Evolutionary conservation across 257 asterid genomes (phyloP).

Genomic region (Rehmannia glutinosa): DNA sequence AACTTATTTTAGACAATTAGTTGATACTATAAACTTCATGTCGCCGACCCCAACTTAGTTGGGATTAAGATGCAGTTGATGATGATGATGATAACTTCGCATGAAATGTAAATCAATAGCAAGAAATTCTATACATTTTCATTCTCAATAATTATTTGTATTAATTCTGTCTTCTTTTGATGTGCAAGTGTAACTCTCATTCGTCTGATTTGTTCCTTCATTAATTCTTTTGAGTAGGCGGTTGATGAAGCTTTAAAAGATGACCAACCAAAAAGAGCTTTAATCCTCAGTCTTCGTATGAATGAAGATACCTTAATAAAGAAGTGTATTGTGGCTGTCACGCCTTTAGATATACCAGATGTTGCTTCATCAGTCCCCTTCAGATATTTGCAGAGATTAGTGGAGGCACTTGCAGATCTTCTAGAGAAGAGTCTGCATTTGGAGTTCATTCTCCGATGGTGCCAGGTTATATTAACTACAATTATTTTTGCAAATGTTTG

Average conservation of each 20-base stretch:
- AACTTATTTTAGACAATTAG: too few relatives aligned
- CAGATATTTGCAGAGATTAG: slow-evolving; percentile 77
- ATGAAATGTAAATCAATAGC: not conserved
- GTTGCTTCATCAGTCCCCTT: slow-evolving; percentile 78
- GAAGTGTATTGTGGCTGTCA: slow-evolving; percentile 70
- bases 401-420: slow-evolving; percentile 84
- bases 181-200: not conserved
- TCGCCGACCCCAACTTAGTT: too few relatives aligned
- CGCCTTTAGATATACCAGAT: slow-evolving; percentile 72
- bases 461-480: slow-evolving; percentile 53
- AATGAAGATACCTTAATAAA: slow-evolving; percentile 81
- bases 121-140: not conserved
- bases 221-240: slow-evolving; percentile 46
- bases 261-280: slow-evolving; percentile 63
- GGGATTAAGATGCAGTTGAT: too few relatives aligned
- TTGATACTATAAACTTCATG: too few relatives aligned
- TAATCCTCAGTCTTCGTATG: slow-evolving; percentile 86
- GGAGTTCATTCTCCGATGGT: slow-evolving; percentile 91
- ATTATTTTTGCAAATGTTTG: not conserved
- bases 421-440: slow-evolving; percentile 80
- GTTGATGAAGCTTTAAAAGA: slow-evolving; percentile 76
- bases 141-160: too few relatives aligned
- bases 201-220: slow-evolving; percentile 3
- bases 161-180: too few relatives aligned
- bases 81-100: too few relatives aligned